Evolutionary conservation across 257 asterid genomes (phyloP).

Genomic region (Solanum chiquidenum): DNA sequence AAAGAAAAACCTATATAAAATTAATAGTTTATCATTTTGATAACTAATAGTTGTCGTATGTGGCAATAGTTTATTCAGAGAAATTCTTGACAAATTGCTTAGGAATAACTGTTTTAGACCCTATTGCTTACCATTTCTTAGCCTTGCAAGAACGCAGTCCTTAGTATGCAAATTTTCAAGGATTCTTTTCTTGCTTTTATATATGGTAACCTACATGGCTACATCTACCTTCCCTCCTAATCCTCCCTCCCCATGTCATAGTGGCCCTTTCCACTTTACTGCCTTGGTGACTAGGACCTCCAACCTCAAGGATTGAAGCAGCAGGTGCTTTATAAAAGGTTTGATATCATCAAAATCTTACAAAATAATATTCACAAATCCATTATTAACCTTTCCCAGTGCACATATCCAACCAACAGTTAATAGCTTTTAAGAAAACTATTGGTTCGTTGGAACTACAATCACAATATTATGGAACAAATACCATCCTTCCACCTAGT

Average conservation of each 20-base stretch:
- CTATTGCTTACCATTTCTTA: not conserved
- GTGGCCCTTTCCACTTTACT: not conserved
- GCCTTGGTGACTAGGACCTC: not conserved
- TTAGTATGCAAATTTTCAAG: not conserved
- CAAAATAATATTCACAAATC: not conserved
- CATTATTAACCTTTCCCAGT: not conserved
- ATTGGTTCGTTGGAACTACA: not conserved
- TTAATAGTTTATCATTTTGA: not conserved
- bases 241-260: not conserved
- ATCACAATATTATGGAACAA: not conserved
- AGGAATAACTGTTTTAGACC: not conserved
- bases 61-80: not conserved
- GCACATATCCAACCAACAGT: not conserved
- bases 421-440: not conserved
- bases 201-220: not conserved
- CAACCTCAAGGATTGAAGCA: not conserved
- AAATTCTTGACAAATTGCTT: not conserved
- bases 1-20: not conserved
- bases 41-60: not conserved
- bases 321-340: not conserved
- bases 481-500: not conserved
- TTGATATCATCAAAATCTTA: not conserved
- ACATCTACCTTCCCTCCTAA: not conserved
- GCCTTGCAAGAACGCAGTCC: not conserved
- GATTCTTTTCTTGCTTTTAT: not conserved